Evolutionary conservation across 2,329 filamentous ascomycete species (phyloP).

Genomic region (Colletotrichum liriopes): DNA sequence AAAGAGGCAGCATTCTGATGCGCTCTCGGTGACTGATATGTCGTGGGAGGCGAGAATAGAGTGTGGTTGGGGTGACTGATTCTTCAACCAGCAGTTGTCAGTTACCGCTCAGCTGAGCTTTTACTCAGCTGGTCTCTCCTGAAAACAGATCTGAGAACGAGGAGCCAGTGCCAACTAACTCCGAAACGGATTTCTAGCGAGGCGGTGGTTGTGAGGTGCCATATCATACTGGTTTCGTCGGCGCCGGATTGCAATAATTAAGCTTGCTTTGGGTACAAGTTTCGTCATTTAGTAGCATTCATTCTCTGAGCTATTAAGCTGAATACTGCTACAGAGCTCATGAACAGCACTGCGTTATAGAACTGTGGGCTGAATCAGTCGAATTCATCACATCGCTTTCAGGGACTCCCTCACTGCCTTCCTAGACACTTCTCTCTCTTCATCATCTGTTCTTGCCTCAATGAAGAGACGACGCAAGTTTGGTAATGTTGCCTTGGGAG

Average conservation of each 20-base stretch:
- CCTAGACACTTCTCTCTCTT: slow-evolving; percentile 94
- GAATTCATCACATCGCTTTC: neutral
- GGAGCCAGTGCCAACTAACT: neutral
- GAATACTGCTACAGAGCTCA: slow-evolving; percentile 95
- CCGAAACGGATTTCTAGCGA: neutral
- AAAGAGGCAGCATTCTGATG: neutral
- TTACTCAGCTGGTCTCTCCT: neutral
- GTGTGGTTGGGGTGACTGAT: neutral
- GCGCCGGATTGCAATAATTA: neutral
- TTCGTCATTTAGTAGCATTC: slow-evolving; percentile 61
- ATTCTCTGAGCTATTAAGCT: slow-evolving; percentile 93
- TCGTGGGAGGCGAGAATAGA: neutral
- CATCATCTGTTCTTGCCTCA: slow-evolving; percentile 91
- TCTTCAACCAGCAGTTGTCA: neutral
- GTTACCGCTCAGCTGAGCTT: neutral
- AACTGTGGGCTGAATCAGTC: slow-evolving; percentile 73
- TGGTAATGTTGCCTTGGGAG: slow-evolving; percentile 80
- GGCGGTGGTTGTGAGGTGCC: neutral
- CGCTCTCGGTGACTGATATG: neutral
- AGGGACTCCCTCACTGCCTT: slow-evolving; percentile 79
- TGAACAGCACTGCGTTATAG: slow-evolving; percentile 96
- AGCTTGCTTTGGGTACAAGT: neutral
- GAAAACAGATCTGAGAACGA: no score
- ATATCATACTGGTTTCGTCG: neutral
- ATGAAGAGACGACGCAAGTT: slow-evolving; percentile 98